Base-by-base conservation (phyloP, 768 basidiomycete genomes). In the Russula olivacea region DNA sequence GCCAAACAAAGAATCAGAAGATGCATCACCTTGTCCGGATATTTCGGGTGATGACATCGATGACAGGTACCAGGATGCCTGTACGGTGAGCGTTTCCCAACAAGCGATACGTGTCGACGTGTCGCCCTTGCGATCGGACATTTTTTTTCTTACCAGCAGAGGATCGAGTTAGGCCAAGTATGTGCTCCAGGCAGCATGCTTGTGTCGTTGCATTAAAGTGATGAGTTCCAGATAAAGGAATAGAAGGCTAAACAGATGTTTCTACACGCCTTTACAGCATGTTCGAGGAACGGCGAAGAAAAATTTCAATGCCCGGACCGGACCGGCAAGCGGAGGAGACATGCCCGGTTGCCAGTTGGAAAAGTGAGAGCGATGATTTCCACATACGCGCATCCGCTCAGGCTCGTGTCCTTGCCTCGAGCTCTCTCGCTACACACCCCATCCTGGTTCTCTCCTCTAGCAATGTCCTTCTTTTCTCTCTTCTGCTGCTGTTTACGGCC, bases 401-500 rank as follows among this genome's bases (percentile, higher is more conserved):
- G 45, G 19, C 45, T 45, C 45, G n/a, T 45, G 15, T 40, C 14
- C 45, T 45, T 12, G 45, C 21, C 45, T 45, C 45, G 19, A n/a
- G 0, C 9, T 9, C 19, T 25, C 48, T 21, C 19, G 2, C 28
- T 45, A 21, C 32, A 8, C 32, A 8, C 32, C 32, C 8, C 30
- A 30, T 30, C 30, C 30, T 30, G 3, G 30, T 45, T 9, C 45
- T 9, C 32, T 52, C 17, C 14, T 14, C 38, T 40, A 15, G 1
- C 40, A 23, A 73, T 73, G 72, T 63, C 70, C 51, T 58, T 70
- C 38, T 58, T 72, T 50, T 58, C 58, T 41, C 32, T 65, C 32
- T 51, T 69, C 57, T 69, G 68, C 52, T 65, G 61, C 49, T 73
- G 71, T 50, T 71, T 71, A 52, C 55, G 71, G 21, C 71, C 71